Percentiles rank a stretch among this genome's conserved stretches.
phyloP scores from a whole-genome alignment of 495 filamentous ascomycete species.

The Neurospora terricola region DNA sequence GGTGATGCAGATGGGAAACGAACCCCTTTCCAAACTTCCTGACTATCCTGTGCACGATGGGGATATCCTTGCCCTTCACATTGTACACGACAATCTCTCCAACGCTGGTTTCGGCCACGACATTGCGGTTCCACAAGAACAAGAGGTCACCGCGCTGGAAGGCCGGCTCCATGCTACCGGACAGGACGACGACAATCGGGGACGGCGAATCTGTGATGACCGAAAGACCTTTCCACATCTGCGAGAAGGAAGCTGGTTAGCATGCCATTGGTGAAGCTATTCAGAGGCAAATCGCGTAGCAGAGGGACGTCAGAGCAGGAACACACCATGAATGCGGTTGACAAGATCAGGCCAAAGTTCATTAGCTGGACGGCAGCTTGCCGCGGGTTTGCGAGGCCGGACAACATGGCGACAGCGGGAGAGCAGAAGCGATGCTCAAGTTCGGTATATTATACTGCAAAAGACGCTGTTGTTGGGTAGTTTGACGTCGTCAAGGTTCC shows the following conservation, averaged over 20 bases:
- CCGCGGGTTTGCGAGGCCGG: constrained; percentile 62
- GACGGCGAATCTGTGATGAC: constrained; percentile 77
- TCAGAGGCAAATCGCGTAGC: neutral
- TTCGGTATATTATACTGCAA: constrained; percentile 1
- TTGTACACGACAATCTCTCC: constrained; percentile 96
- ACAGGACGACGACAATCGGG: constrained; percentile 92
- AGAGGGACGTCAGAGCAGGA: neutral
- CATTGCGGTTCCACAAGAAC: constrained; percentile 86
- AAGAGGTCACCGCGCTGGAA: constrained; percentile 92
- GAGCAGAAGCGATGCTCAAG: neutral
- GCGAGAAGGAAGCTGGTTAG: neutral
- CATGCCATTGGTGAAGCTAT: neutral
- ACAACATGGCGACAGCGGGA: constrained; percentile 49
- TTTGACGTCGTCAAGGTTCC: neutral
- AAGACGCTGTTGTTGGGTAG: neutral
- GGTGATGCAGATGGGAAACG: constrained; percentile 15
- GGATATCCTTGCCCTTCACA: constrained; percentile 81
- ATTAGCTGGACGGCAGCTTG: constrained; percentile 81
- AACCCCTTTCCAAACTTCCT: constrained; percentile 54
- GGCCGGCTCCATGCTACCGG: constrained; percentile 92
- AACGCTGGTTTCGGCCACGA: constrained; percentile 54
- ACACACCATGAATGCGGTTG: constrained; percentile 80
- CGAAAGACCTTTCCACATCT: constrained; percentile 90
- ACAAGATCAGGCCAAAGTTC: constrained; percentile 91
- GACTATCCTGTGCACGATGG: constrained; percentile 85